Conservation (phyloP, 371 early-diverging fungal species). For the Mucor plumbeus region DNA sequence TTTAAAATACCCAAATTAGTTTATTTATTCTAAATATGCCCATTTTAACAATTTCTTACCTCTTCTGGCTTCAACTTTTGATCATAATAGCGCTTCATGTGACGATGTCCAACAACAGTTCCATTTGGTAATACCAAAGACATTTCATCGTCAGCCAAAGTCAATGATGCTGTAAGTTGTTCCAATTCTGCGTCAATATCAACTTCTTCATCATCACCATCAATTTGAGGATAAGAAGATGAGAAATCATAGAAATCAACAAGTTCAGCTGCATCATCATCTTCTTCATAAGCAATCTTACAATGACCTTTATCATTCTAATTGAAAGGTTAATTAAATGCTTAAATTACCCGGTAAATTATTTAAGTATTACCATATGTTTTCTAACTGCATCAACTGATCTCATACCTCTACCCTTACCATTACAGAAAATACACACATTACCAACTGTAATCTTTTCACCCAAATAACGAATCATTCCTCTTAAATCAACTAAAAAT, state of each 20-base stretch:
- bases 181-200: conserved; percentile 61
- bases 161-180: conserved; percentile 34
- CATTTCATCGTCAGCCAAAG: conserved; percentile 74
- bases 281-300: conserved; percentile 91
- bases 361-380: conserved; percentile 79
- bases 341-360: neutral
- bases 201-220: conserved; percentile 55
- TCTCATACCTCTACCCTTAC: conserved; percentile 83
- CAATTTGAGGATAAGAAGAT: conserved; percentile 51
- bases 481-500: conserved; percentile 85
- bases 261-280: conserved; percentile 88
- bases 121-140: conserved; percentile 90
- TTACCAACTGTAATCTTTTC: conserved; percentile 91
- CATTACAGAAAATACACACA: conserved; percentile 94
- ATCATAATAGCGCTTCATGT: conserved; percentile 82
- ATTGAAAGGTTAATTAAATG: neutral
- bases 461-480: conserved; percentile 88
- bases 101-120: conserved; percentile 82
- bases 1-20: conserved; percentile 2
- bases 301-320: conserved; percentile 91
- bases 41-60: conserved; percentile 6
- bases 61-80: conserved; percentile 80
- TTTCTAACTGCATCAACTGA: conserved; percentile 90
- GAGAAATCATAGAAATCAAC: conserved; percentile 92
- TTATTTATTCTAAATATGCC: neutral